Evolutionary conservation across 1,284 basidiomycete genomes (phyloP), one percentile per base, ranked within the genome.

Genomic region (Malassezia equina): DNA sequence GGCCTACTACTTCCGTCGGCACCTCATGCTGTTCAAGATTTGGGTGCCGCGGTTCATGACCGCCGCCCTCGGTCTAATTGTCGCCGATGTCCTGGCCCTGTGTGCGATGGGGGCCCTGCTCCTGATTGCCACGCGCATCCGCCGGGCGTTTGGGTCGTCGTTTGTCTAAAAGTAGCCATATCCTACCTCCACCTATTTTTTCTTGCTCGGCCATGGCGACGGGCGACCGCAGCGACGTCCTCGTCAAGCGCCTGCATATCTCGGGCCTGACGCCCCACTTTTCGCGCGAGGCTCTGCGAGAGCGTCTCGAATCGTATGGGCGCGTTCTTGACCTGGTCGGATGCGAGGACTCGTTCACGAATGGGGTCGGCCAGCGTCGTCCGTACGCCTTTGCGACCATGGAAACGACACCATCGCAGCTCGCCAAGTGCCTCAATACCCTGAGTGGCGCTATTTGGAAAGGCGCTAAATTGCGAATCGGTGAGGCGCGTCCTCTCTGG

Each of bases 11-110:
- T 78, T 96, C 51, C 76, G 90, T 53, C 75, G 93, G 36, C 94
- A 99, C 75, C 76, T 98, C 63, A 96, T 98, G 91, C 90, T 96
- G 32, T 99, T 93, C 90, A 96, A 96, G 77, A 85, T 95, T 5
- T 98, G 96, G 73, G 90, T 90, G 27, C 94, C 94, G 47, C 78
- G 91, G 56, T 93, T 91, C 72, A 91, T 95, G 84, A 74, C 82
- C 13, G 85, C 82, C 0, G 86, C 80, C 0, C 70, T 78, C 3
- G 72, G 71, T 12, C 61, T 79, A 27, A 52, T 81, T 6, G 61
- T 75, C 0, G 75, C 79, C 5, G 79, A 81, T 64, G 12, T 79
- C 1, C 74, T 73, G 5, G 51, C 78, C 9, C 47, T 80, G 8
- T 21, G 79, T 9, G 66, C 56, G 0, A 34, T 54, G 1, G 21